phyloP scores from a whole-genome alignment of 768 basidiomycete genomes.

The Hypsizygus marmoreus region DNA sequence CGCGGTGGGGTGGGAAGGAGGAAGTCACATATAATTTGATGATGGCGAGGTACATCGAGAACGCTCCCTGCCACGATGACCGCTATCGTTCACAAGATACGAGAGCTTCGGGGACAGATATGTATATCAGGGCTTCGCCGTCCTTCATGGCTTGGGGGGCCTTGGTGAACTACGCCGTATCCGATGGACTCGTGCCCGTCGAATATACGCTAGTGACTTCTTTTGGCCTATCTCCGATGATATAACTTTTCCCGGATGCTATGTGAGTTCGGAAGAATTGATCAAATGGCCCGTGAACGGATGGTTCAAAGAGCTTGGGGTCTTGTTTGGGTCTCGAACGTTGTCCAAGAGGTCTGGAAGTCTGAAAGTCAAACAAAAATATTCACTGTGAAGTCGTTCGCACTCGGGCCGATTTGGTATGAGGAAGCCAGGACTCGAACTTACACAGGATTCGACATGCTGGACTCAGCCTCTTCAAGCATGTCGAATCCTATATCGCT shows the following conservation, averaged over 20 bases:
- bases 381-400: constrained; percentile 1
- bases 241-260: constrained; percentile 26
- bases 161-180: constrained; percentile 30
- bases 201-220: constrained; percentile 44
- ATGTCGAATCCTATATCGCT: no score
- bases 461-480: no score
- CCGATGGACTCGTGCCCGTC: constrained; percentile 28
- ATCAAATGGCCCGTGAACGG: constrained; percentile 5
- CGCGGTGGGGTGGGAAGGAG: constrained; percentile 38
- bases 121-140: constrained; percentile 38
- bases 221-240: constrained; percentile 32
- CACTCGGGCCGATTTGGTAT: not conserved
- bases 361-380: not conserved
- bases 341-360: not conserved
- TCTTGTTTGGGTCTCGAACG: no score
- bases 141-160: constrained; percentile 42
- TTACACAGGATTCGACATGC: no score
- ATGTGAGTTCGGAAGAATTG: constrained; percentile 3
- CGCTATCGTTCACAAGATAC: constrained; percentile 39
- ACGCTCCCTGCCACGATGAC: constrained; percentile 34
- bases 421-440: no score
- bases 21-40: constrained; percentile 29
- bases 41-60: constrained; percentile 45
- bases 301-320: not conserved
- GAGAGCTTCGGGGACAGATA: constrained; percentile 49